Evolutionary conservation across 306 rosid genomes (phyloP).

Genomic region (Castanospermum australe): DNA sequence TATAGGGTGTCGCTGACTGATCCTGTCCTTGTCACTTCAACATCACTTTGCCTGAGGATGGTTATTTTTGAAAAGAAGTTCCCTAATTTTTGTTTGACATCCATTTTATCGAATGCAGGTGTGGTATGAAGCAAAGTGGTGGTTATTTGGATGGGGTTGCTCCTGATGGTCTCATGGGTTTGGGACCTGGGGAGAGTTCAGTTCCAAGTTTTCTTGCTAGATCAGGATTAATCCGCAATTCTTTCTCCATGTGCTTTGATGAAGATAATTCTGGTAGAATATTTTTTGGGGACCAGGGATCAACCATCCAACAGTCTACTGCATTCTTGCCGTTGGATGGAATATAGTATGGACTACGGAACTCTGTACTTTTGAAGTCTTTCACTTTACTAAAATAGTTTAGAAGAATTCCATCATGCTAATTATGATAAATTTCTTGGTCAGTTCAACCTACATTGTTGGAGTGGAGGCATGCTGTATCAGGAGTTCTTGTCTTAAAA

Average conservation of each 20-base stretch:
- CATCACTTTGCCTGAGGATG: slow-evolving; percentile 4
- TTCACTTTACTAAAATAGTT: slow-evolving; percentile 1
- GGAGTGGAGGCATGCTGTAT: slow-evolving; percentile 84
- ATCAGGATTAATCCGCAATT: slow-evolving; percentile 69
- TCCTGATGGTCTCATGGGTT: slow-evolving; percentile 92
- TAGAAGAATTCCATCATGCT: slow-evolving; percentile 17
- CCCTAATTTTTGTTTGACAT: slow-evolving; percentile 4
- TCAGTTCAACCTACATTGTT: slow-evolving; percentile 72
- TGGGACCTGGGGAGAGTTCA: slow-evolving; percentile 85
- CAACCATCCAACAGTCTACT: slow-evolving; percentile 69
- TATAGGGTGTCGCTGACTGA: slow-evolving; percentile 61
- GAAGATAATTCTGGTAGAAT: slow-evolving; percentile 81
- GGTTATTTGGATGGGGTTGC: slow-evolving; percentile 88
- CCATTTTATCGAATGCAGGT: slow-evolving; percentile 49
- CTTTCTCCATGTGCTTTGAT: slow-evolving; percentile 81
- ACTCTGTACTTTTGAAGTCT: slow-evolving; percentile 17
- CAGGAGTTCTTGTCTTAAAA: slow-evolving; percentile 59
- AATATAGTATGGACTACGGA: slow-evolving; percentile 66
- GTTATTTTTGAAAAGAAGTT: neutral
- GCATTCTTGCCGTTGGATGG: slow-evolving; percentile 73
- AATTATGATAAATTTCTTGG: slow-evolving; percentile 29
- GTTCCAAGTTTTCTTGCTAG: slow-evolving; percentile 84
- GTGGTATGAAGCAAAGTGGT: slow-evolving; percentile 98
- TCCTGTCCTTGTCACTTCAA: slow-evolving; percentile 10
- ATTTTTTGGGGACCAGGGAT: slow-evolving; percentile 86